phyloP scores from a whole-genome alignment of 169 alveolate genomes.

The Besnoitia besnoiti region DNA sequence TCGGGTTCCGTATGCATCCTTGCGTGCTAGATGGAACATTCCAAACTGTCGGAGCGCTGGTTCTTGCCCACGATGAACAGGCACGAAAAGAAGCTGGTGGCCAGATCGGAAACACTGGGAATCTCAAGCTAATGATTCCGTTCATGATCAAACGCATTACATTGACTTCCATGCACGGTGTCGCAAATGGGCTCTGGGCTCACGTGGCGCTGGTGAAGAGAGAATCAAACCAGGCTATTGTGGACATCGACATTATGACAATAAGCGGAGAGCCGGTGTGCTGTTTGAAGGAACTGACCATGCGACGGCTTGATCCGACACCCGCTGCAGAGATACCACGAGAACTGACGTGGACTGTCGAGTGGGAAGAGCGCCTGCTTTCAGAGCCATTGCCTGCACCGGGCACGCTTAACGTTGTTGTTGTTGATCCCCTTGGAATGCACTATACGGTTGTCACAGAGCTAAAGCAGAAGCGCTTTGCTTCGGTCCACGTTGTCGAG shows the following conservation, averaged over 20 bases:
- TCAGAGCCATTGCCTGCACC: background rate
- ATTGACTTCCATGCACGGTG: constrained; percentile 33
- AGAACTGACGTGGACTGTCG: constrained; percentile 67
- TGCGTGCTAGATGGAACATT: constrained; percentile 63
- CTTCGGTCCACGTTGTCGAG: constrained; percentile 16
- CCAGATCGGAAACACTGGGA: constrained; percentile 6
- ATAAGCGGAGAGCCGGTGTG: constrained; percentile 48
- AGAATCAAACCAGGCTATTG: constrained; percentile 62
- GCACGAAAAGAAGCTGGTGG: constrained; percentile 36
- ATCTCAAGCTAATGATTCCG: constrained; percentile 64
- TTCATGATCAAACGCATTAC: constrained; percentile 57
- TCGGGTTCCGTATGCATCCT: constrained; percentile 76
- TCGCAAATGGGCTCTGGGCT: constrained; percentile 42
- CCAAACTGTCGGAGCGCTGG: constrained; percentile 66
- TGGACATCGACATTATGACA: constrained; percentile 59
- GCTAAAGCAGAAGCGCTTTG: background rate
- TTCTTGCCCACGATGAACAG: constrained; percentile 55
- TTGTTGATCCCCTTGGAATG: constrained; percentile 28
- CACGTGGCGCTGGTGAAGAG: constrained; percentile 64
- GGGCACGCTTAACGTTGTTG: background rate
- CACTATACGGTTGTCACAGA: background rate
- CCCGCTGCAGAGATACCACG: constrained; percentile 72
- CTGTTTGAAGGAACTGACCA: constrained; percentile 42
- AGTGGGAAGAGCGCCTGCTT: constrained; percentile 55
- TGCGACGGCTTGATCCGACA: constrained; percentile 63